phyloP scores from a whole-genome alignment of 805 yeast species.

The Saccharomyces mikatae region DNA sequence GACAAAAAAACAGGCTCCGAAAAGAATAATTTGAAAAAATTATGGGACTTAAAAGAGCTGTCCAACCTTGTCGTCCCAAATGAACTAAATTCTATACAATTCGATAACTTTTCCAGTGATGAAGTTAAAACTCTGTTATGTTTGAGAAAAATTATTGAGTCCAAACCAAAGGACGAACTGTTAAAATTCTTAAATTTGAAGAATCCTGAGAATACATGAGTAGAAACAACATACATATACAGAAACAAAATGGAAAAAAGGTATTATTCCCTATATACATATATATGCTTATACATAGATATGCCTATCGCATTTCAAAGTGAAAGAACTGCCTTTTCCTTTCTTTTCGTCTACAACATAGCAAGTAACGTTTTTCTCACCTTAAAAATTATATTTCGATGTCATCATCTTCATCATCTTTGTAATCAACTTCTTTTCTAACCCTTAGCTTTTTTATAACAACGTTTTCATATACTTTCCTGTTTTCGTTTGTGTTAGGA shows the following conservation, averaged over 20 bases:
- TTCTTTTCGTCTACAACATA: constrained; percentile 1
- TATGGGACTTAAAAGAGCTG: constrained; percentile 41
- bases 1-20: constrained; percentile 4
- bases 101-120: constrained; percentile 8
- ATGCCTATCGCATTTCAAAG: not conserved
- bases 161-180: constrained; percentile 63
- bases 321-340: not conserved
- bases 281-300: not conserved
- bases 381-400: constrained; percentile 1
- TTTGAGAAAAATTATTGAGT: constrained; percentile 52
- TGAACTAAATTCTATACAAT: not conserved
- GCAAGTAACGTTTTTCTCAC: constrained; percentile 8
- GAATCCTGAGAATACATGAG: not conserved
- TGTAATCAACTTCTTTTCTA: constrained; percentile 30
- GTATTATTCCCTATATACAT: not conserved
- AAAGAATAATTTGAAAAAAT: constrained; percentile 20
- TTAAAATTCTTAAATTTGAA: constrained; percentile 45
- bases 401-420: constrained; percentile 31
- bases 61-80: constrained; percentile 32
- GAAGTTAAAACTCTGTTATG: constrained; percentile 47
- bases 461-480: constrained; percentile 6
- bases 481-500: constrained; percentile 8
- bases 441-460: constrained; percentile 37
- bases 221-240: not conserved
- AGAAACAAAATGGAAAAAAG: constrained; percentile 1